Base-by-base conservation (phyloP, 2,329 filamentous ascomycete genomes). In the Paecilomyces formosus region DNA sequence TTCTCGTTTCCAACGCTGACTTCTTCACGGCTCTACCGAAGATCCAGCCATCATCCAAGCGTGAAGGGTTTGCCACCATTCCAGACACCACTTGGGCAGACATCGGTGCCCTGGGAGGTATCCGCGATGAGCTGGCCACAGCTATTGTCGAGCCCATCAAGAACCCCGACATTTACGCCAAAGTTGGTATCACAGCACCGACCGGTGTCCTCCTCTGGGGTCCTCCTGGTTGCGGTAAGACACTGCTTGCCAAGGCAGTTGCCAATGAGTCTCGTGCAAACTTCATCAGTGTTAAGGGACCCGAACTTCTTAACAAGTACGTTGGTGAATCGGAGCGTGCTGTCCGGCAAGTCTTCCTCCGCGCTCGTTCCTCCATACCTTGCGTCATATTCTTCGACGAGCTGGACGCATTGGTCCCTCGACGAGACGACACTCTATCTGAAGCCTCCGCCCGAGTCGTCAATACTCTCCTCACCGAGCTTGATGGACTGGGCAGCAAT, bases 381-480 rank as follows among this genome's bases (percentile, higher is more conserved):
- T 97, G 93, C 70, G 91, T 99, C 57, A 87, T 99, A 59, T 97
- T 99, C 82, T 97, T 99, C 70, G 94, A 99, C 72, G 94, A 99
- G 76, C 83, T 99, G 56, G 94, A 99, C 74, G 93, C 94, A 0
- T 80, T 99, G 2, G 92, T 94, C 0, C 92, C 93, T 0, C 87
- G 87, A 55, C 86, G 94, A 57, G 91, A 93, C 68, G 88, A 88
- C 57, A 81, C 82, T 0, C 83, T 90, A 1, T 90, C 88, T 1
- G 93, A 97, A 71, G 88, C 91, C 5, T 90, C 89, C 53, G 87
- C 90, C 1, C 86, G 94, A 33, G 90, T 99, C 2, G 94, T 99
- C 64, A 97, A 97, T 72, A 95, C 93, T 0, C 82, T 99, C 0
- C 86, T 99, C 31, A 95, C 94, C 0, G 94, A 99, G 72, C 84